Evolutionary conservation across 441 rosid genomes (phyloP), one percentile per base, ranked within the genome.

Genomic region (Rhodomyrtus psidioides): DNA sequence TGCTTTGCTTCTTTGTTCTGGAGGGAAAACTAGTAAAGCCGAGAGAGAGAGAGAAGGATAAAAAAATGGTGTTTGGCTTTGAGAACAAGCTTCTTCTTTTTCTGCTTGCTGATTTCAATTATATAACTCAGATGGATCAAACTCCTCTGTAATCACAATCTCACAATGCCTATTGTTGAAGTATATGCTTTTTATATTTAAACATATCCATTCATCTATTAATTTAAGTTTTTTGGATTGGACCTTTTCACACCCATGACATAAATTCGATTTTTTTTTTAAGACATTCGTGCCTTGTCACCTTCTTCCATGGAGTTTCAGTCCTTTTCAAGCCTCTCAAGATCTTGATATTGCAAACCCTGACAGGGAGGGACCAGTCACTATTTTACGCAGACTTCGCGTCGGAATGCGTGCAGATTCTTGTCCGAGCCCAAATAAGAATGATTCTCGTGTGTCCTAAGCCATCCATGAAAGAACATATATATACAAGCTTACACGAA

Each of bases 1-100:
- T 95, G 91, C 98, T 93, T 94, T 95, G 94, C 95, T 92, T 96
- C 89, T 89, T 85, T 90, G 90, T 90, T 91, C 89, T 90, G 85
- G 23, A 86, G 39, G 81, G 82, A 85, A 74, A 83, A 87, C 54
- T 39, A 60, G 54, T 28, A 83, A 85, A 81, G 85, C 81, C 84
- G 28, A 55, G 7, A 60, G 34, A 51, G 28, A 46, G 12, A 60
- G 34, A 51, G 28, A 51, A 3, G 55, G 23, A 39, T 17, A 26
- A 65, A 57, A 53, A 83, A 86, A 84, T 88, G 86, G 83, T 26
- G 49, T 57, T 24, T 42, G 57, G 91, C 91, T 88, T 91, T 89
- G 86, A 51, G 91, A 83, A 81, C 83, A 91, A 90, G 91, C 88
- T 90, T 90, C 90, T 82, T 55, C 81, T 49, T 79, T 51, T 83